These are phyloP conservation scores for Eucalyptus paniculata DNA, from an alignment of 345 rosid species.

Conservation along the genomic window DNA sequence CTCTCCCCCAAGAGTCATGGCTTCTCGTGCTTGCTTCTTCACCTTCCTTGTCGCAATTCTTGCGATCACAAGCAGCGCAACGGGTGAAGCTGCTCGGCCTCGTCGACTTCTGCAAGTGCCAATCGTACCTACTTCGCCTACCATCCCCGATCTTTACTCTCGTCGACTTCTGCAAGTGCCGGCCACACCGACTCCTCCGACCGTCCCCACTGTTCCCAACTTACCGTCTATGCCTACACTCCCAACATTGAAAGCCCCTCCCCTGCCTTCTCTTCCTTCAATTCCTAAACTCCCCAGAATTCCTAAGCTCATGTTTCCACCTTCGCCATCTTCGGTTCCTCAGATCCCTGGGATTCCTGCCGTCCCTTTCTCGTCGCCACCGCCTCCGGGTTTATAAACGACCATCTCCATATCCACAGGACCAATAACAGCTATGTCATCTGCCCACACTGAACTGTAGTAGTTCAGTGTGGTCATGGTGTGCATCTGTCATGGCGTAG, in stretches of 20 bases:
- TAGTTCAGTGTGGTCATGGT: background rate
- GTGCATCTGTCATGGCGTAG: background rate
- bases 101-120: conserved; percentile 1
- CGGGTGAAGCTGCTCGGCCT: background rate
- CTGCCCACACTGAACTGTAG: background rate
- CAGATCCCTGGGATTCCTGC: background rate
- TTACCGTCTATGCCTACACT: background rate
- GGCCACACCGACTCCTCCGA: background rate
- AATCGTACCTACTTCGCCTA: background rate
- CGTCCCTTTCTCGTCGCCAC: background rate
- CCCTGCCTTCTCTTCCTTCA: background rate
- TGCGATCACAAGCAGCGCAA: background rate
- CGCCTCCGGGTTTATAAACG: background rate
- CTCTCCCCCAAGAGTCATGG: background rate
- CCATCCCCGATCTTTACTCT: background rate
- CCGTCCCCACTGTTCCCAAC: background rate
- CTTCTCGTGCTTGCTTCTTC: background rate
- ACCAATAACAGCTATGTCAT: background rate
- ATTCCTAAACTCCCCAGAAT: background rate
- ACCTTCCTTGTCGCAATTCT: background rate
- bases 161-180: conserved; percentile 1
- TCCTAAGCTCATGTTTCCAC: background rate
- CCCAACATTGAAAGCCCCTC: background rate
- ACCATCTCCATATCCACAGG: background rate
- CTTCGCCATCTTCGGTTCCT: background rate